Base-by-base conservation (phyloP, 495 filamentous ascomycete genomes). In the Sordaria brevicollis region DNA sequence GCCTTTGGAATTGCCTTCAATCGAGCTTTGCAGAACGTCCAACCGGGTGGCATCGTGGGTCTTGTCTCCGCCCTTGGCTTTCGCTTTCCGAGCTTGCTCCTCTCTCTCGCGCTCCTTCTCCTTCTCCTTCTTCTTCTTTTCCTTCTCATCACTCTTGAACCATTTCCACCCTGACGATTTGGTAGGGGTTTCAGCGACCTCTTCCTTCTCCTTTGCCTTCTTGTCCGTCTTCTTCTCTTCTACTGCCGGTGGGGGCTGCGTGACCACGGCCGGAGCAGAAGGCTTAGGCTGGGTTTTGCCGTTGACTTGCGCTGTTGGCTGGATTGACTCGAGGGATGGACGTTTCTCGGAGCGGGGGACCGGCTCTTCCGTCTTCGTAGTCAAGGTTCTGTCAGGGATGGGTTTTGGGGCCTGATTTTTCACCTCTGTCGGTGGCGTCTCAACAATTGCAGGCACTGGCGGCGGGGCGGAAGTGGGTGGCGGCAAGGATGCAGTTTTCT, bases 151-250 rank as follows among this genome's bases (percentile, higher is more conserved):
- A 41, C 80, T 80, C 74, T 83, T 84, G 76, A 85, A 83, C 82
- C 82, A 85, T 25, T 82, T 82, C 93, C 93, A 96, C 69, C 91
- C 90, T 86, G 91, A 93, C 72, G 91, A 93, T 78, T 97, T 97
- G 69, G 89, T 84, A 5, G 82, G 79, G 62, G 79, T 77, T 7
- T 82, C 82, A n/a, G n/a, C n/a, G 34, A 83, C 81, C 35, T 84
- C 83, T 13, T 79, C 79, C 34, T 82, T 81, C 15, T 74, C 89
- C 83, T 80, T 91, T 82, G 88, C 85, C 76, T 89, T 87, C 74
- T 80, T 91, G 11, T 85, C 83, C 67, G 86, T 88, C 71, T 90
- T 92, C 69, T 92, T 89, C 0, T 92, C 90, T 91, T 87, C 39
- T 92, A 88, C 73, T 87, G 87, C 36, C 90, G 79, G 81, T 85